These are phyloP conservation scores for Clitoria ternatea DNA, from an alignment of 306 rosid genomes.

Conservation along the genomic window DNA sequence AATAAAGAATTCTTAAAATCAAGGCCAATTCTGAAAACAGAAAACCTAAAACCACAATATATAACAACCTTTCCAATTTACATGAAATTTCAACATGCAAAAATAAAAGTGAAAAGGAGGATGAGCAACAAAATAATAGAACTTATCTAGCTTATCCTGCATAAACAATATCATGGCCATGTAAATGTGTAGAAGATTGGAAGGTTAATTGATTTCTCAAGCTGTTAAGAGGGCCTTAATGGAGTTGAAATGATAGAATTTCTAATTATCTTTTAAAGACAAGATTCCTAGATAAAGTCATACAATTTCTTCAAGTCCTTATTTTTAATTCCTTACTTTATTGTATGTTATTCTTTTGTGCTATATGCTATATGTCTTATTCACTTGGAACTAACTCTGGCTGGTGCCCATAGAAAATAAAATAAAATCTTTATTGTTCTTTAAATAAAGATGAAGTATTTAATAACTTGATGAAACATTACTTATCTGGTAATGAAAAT, in stretches of 20 bases:
- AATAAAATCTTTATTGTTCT: not conserved
- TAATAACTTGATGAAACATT: constrained; percentile 19
- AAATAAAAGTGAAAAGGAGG: no score
- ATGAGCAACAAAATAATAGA: no score
- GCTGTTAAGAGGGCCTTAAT: not conserved
- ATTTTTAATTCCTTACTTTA: not conserved
- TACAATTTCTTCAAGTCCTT: not conserved
- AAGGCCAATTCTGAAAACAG: no score
- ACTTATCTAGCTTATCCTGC: no score
- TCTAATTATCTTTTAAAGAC: not conserved
- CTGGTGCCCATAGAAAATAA: not conserved
- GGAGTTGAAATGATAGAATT: not conserved
- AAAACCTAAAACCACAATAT: no score
- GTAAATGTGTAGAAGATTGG: no score
- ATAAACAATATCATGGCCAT: no score
- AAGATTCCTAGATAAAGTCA: not conserved
- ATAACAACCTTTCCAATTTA: no score
- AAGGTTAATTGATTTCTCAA: not conserved
- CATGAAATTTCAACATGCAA: no score
- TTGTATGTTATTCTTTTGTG: not conserved
- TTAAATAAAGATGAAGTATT: constrained; percentile 9
- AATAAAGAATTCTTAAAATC: no score
- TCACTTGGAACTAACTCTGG: not conserved
- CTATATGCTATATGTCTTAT: not conserved
- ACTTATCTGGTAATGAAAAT: constrained; percentile 17